phyloP scores from a whole-genome alignment of 169 alveolate species.

The Fabrea salina region DNA sequence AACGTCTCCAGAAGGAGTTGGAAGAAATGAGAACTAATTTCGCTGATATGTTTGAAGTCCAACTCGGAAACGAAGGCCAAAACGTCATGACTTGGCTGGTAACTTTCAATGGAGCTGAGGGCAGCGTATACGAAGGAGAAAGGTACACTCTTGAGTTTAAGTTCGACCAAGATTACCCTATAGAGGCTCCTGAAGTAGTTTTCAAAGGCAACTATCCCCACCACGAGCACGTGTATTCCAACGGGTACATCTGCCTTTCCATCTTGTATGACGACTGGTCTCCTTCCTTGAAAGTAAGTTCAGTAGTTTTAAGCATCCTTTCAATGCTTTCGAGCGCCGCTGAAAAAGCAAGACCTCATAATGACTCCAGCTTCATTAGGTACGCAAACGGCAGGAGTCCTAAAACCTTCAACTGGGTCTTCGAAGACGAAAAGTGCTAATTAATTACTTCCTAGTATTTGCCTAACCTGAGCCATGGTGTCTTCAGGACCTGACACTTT shows the following conservation, averaged over 20 bases:
- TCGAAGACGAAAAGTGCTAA: constrained; percentile 31
- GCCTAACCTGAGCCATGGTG: constrained; percentile 67
- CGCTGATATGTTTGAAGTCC: constrained; percentile 52
- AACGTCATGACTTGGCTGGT: constrained; percentile 64
- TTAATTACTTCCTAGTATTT: constrained; percentile 42
- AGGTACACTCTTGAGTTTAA: constrained; percentile 68
- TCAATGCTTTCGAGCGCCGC: constrained; percentile 78
- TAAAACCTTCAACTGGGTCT: constrained; percentile 51
- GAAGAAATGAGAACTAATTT: constrained; percentile 52
- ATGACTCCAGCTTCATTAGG: constrained; percentile 46
- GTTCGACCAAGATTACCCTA: constrained; percentile 79
- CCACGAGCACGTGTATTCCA: constrained; percentile 84
- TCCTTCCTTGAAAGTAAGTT: constrained; percentile 76
- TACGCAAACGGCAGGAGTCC: constrained; percentile 61
- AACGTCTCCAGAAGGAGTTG: constrained; percentile 60
- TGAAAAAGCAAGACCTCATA: constrained; percentile 52
- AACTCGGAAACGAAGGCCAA: constrained; percentile 50
- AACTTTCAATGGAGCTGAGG: constrained; percentile 75
- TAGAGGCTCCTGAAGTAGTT: constrained; percentile 86
- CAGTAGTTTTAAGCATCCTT: constrained; percentile 72
- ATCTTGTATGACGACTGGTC: constrained; percentile 85
- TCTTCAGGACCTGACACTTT: constrained; percentile 86
- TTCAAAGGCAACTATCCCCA: constrained; percentile 77
- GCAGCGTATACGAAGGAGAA: constrained; percentile 79
- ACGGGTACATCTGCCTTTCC: constrained; percentile 82